Base-by-base conservation (phyloP, 1,139 yeast species). In the Saccharomycopsis crataegensis region DNA sequence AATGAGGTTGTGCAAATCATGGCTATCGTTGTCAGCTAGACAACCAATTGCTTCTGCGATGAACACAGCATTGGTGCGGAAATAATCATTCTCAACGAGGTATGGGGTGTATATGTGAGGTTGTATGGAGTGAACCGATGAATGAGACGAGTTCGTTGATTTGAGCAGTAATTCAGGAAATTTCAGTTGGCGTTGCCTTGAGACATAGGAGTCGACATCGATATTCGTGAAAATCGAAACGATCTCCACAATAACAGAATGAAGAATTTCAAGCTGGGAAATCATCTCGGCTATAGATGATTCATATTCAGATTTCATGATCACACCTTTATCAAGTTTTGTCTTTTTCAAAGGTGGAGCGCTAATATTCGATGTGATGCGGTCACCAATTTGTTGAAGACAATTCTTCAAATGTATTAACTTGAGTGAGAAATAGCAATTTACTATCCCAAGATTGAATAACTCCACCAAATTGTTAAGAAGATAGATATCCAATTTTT, bases 401-500 rank as follows among this genome's bases (percentile, higher is more conserved):
- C 14, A 8, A 12, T 36, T n/a, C 14, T 32, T 38, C 11, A 51
- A 41, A 28, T 46, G 50, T 11, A 51, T 38, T 32, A 51, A 41
- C 46, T 51, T 51, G 14, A 51, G 11, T 7, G 50, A 16, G 22
- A 51, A 51, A 34, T 38, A 51, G 6, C 42, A 41, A 14, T 40
- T 51, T 14, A 51, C 8, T 4, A 46, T 38, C 12, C 53, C 53
- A 31, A 46, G 7, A 46, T 28, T 46, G 50, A 51, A 51, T 32
- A 51, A 51, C 32, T 51, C 53, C 9, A 51, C 17, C 38, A 51
- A 33, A 28, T 51, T 41, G 34, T 51, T 40, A 5, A 37, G 12
- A 16, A 46, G 32, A n/a, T 40, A 51, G 12, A 14, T 11, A 12
- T 51, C 45, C 17, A 46, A 32, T 12, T 46, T 40, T n/a, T 40